A percentile compares a stretch with the other conserved stretches of the same genome.
phyloP scores from a whole-genome alignment of 495 filamentous ascomycete species.

The Penicillium mononematosum region DNA sequence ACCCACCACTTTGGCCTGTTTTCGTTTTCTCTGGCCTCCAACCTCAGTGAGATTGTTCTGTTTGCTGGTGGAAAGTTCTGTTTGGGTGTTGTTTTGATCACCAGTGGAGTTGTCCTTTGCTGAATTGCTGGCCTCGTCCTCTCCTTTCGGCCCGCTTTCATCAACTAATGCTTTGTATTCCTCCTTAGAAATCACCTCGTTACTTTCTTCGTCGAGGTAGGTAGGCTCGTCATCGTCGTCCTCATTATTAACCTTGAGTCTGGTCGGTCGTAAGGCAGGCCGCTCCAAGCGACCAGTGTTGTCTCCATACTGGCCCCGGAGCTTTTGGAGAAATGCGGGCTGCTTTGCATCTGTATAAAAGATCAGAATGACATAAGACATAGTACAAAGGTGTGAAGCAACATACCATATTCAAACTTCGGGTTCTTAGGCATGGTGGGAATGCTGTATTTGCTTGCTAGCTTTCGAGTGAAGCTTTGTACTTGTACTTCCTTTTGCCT shows the following conservation, averaged over 20 bases:
- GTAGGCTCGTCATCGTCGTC: slow-evolving; percentile 50
- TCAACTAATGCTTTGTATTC: slow-evolving; percentile 45
- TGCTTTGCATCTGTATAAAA: slow-evolving; percentile 39
- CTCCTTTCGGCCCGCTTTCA: slow-evolving; percentile 22
- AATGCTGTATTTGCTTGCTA: slow-evolving; percentile 11
- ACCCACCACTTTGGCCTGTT: slow-evolving; percentile 44
- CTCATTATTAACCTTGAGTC: slow-evolving; percentile 32
- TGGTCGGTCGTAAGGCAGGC: slow-evolving; percentile 41
- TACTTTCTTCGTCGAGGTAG: slow-evolving; percentile 50
- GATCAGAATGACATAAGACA: neutral
- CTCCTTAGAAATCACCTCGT: slow-evolving; percentile 49
- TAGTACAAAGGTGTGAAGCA: slow-evolving; percentile 1
- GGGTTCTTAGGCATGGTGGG: slow-evolving; percentile 46
- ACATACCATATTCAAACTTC: slow-evolving; percentile 50
- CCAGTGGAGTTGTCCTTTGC: slow-evolving; percentile 12
- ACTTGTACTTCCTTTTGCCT: slow-evolving; percentile 1
- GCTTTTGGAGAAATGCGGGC: slow-evolving; percentile 49
- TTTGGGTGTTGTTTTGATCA: slow-evolving; percentile 17
- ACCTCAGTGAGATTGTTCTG: slow-evolving; percentile 43
- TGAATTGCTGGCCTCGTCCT: slow-evolving; percentile 11
- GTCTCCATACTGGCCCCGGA: slow-evolving; percentile 42
- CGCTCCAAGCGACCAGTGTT: slow-evolving; percentile 42
- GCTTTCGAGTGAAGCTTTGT: slow-evolving; percentile 18
- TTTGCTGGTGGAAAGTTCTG: slow-evolving; percentile 25
- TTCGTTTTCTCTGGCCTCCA: slow-evolving; percentile 45